These are phyloP conservation scores for Phytophthora uliginosa DNA, from an alignment of 352 stramenopile species.

Conservation along the genomic window DNA sequence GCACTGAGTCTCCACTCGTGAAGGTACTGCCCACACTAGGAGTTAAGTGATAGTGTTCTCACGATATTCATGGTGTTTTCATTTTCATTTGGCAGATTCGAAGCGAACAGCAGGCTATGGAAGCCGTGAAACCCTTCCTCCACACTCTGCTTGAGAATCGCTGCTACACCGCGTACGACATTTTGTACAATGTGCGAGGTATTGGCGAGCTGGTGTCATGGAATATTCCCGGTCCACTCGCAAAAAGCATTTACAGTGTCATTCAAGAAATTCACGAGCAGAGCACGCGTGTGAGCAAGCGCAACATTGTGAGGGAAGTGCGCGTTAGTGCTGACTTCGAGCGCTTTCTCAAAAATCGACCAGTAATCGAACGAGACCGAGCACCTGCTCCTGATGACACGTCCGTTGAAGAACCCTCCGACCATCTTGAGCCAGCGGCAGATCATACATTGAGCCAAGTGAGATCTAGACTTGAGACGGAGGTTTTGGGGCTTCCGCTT, in stretches of 20 bases:
- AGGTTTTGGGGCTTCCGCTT: conserved; percentile 61
- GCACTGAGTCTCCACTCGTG: conserved; percentile 37
- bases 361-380: conserved; percentile 8
- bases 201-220: conserved; percentile 65
- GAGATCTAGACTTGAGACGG: conserved; percentile 38
- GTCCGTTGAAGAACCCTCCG: neutral
- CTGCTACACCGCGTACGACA: conserved; percentile 64
- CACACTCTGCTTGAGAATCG: conserved; percentile 50
- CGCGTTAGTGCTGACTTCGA: conserved; percentile 55
- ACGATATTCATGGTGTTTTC: neutral
- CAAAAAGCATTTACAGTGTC: conserved; percentile 60
- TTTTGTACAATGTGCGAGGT: conserved; percentile 62
- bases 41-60: neutral
- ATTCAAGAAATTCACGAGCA: conserved; percentile 62
- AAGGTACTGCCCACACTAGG: conserved; percentile 42
- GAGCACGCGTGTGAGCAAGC: conserved; percentile 45
- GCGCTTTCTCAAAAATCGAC: conserved; percentile 40
- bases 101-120: conserved; percentile 58
- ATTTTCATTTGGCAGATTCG: conserved; percentile 47
- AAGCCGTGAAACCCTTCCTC: conserved; percentile 49
- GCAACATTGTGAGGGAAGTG: conserved; percentile 55
- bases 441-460: conserved; percentile 25
- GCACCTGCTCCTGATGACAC: neutral
- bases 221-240: conserved; percentile 58
- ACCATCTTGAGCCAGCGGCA: neutral